Evolutionary conservation across 495 filamentous ascomycete genomes (phyloP), one percentile per base, ranked within the genome.

Genomic region (Neurospora intermedia): DNA sequence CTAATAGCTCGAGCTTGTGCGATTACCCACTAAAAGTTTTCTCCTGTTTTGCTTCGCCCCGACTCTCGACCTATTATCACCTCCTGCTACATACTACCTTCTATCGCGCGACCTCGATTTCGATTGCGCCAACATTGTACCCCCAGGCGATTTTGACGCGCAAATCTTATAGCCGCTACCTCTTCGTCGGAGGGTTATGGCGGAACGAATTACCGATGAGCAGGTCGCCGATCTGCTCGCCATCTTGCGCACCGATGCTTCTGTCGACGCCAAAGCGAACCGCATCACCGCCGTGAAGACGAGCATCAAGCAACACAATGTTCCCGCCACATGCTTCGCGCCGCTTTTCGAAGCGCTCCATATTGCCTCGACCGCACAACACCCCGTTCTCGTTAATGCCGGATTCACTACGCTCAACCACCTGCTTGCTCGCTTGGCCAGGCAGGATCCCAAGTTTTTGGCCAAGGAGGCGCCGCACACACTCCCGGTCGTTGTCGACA

Each of bases 371-470:
- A 83, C 81, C 73, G 90, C 91, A n/a, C 90, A 91, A 74, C 90
- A 93, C 76, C 88, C 88, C 39, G 82, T 85, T 11, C 87, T 96
- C 69, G 86, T 89, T 70, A 88, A 88, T 75, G 89, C 91, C 35
- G 93, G 91, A 46, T 94, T 97, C 79, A 95, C 93, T 3, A 93
- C 92, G 2, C 85, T 97, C 43, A 91, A 91, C 70, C 94, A 97
- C 80, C 85, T 97, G 74, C 84, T 94, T 72, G 94, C 94, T 81
- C 90, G 95, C 38, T 83, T 98, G 69, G 85, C 87, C 69, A 89
- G 94, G 45, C 95, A 98, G 82, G 91, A 96, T 41, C 89, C 92
- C 43, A 89, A 90, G 69, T 85, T 86, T 75, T 81, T 92, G 69
- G 79, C 89, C n/a, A 88, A 89, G 45, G 84, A 89, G 74, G 90